Conservation (phyloP, 2,329 filamentous ascomycete species). For the Sarocladium strictum region DNA sequence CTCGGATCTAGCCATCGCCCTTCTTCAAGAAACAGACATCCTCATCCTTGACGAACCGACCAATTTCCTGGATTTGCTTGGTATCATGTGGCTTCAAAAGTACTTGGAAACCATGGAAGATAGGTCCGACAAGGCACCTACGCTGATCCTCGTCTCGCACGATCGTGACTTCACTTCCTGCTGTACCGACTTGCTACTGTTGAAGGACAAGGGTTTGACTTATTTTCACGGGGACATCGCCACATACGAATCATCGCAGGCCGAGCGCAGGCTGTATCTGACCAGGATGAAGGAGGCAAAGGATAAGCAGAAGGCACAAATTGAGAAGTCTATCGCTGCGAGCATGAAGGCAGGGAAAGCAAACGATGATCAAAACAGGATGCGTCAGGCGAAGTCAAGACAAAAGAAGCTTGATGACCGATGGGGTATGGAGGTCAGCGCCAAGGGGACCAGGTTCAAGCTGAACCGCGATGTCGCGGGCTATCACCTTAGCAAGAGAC, state of each 20-base stretch:
- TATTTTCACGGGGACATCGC: slow-evolving; percentile 72
- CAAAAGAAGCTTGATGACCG: slow-evolving; percentile 82
- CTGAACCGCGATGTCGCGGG: slow-evolving; percentile 68
- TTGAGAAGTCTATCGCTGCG: slow-evolving; percentile 69
- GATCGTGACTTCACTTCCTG: slow-evolving; percentile 75
- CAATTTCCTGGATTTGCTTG: slow-evolving; percentile 77
- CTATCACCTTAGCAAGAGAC: slow-evolving; percentile 51
- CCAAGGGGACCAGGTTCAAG: slow-evolving; percentile 71
- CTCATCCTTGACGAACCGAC: slow-evolving; percentile 83
- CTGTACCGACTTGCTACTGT: slow-evolving; percentile 70
- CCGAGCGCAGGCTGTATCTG: slow-evolving; percentile 63
- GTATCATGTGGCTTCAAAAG: slow-evolving; percentile 78
- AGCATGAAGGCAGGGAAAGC: slow-evolving; percentile 71
- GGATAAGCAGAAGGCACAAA: slow-evolving; percentile 73
- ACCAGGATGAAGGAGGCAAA: slow-evolving; percentile 75
- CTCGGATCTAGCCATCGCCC: slow-evolving; percentile 55
- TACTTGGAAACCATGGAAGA: slow-evolving; percentile 57
- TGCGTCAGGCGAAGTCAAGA: slow-evolving; percentile 77
- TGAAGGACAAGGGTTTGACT: slow-evolving; percentile 64
- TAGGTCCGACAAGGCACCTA: slow-evolving; percentile 49
- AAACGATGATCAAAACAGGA: slow-evolving; percentile 76
- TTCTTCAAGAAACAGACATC: slow-evolving; percentile 70
- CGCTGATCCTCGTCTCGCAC: slow-evolving; percentile 75
- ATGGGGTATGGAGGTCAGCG: slow-evolving; percentile 68
- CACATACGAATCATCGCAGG: slow-evolving; percentile 62